Percentiles rank a stretch among this genome's conserved stretches.
Conservation (phyloP, 2,329 filamentous ascomycete species). For the Fonsecaea erecta region DNA sequence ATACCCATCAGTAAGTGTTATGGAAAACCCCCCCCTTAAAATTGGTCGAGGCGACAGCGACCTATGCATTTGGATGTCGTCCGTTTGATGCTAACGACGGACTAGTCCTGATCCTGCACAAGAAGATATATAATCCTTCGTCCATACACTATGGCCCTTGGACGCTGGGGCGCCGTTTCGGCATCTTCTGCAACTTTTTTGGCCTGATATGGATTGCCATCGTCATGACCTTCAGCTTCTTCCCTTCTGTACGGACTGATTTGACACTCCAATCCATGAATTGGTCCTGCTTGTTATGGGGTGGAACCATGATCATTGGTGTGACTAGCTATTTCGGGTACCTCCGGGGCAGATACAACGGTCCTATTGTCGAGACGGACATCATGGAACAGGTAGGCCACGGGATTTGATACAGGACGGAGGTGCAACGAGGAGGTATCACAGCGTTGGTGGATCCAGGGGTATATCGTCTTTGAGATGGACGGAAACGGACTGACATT, state of each 20-base stretch:
- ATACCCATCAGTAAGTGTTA: slow-evolving; percentile 44
- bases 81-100: neutral
- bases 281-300: slow-evolving; percentile 51
- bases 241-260: slow-evolving; percentile 45
- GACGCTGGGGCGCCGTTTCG: slow-evolving; percentile 44
- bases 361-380: slow-evolving; percentile 38
- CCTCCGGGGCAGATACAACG: slow-evolving; percentile 41
- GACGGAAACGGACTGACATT: neutral
- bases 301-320: slow-evolving; percentile 47
- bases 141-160: slow-evolving; percentile 42
- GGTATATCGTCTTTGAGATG: neutral
- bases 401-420: slow-evolving; percentile 11
- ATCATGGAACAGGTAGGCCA: slow-evolving; percentile 27
- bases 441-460: neutral
- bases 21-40: neutral
- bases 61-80: neutral
- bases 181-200: slow-evolving; percentile 48
- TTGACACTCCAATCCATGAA: slow-evolving; percentile 48
- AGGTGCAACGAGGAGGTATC: neutral
- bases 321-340: slow-evolving; percentile 46
- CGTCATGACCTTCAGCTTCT: slow-evolving; percentile 52
- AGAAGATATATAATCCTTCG: slow-evolving; percentile 31
- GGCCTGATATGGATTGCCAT: slow-evolving; percentile 50
- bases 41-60: neutral
- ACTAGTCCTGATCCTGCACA: slow-evolving; percentile 42